These are phyloP conservation scores for Talaromyces albobiverticillius DNA, from an alignment of 2,329 filamentous ascomycete genomes.

Conservation along the genomic window DNA sequence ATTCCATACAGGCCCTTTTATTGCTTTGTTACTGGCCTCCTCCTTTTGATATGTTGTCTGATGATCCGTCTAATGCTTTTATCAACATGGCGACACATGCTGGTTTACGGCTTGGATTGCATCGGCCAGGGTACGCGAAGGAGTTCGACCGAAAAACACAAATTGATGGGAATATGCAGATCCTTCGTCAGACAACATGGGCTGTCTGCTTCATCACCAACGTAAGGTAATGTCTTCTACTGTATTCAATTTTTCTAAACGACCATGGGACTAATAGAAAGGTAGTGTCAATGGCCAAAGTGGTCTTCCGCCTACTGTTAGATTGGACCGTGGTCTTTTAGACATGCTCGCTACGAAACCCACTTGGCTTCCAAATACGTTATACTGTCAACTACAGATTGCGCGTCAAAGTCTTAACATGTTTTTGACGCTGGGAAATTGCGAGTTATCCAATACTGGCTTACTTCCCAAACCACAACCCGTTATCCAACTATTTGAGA, in stretches of 20 bases:
- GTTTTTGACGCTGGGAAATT: constrained; percentile 1
- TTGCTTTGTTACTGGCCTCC: constrained; percentile 16
- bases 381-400: constrained; percentile 15
- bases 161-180: neutral
- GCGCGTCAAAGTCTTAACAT: constrained; percentile 10
- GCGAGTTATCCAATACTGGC: neutral
- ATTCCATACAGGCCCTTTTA: constrained; percentile 14
- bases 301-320: constrained; percentile 14
- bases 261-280: neutral
- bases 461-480: neutral
- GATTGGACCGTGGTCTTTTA: constrained; percentile 13
- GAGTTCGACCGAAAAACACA: constrained; percentile 11
- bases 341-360: constrained; percentile 12
- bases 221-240: constrained; percentile 13
- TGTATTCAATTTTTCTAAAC: too few relatives aligned
- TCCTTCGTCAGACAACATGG: constrained; percentile 12
- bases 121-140: constrained; percentile 4
- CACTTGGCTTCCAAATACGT: constrained; percentile 12
- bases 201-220: constrained; percentile 15
- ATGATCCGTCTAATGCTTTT: constrained; percentile 13
- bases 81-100: constrained; percentile 13
- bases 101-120: constrained; percentile 11
- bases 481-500: constrained; percentile 9
- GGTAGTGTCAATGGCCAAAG: constrained; percentile 11
- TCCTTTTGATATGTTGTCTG: constrained; percentile 11